These are phyloP conservation scores for Sanghuangporus sanghuang DNA, from an alignment of 1,284 basidiomycete genomes.

Conservation along the genomic window DNA sequence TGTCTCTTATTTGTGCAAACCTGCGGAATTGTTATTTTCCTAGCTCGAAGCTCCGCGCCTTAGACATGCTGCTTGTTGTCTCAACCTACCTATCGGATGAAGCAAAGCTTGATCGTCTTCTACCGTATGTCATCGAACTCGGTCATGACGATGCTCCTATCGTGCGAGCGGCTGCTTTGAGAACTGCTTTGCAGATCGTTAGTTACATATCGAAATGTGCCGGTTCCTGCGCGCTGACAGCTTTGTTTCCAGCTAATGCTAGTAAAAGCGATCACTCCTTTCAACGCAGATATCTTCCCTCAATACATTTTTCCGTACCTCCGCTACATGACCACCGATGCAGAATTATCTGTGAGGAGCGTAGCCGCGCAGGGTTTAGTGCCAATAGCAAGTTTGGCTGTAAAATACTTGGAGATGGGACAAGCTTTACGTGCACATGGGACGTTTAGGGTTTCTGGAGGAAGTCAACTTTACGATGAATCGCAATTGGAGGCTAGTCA, in stretches of 20 bases:
- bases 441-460: slow-evolving; percentile 57
- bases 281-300: slow-evolving; percentile 84
- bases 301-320: slow-evolving; percentile 96
- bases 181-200: slow-evolving; percentile 83
- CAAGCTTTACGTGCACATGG: slow-evolving; percentile 86
- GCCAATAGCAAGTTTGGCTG: slow-evolving; percentile 78
- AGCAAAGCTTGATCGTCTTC: slow-evolving; percentile 89
- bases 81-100: slow-evolving; percentile 87
- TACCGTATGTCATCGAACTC: slow-evolving; percentile 89
- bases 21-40: slow-evolving; percentile 86
- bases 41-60: slow-evolving; percentile 78
- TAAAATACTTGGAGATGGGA: slow-evolving; percentile 86
- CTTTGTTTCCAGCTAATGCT: slow-evolving; percentile 60
- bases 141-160: slow-evolving; percentile 80
- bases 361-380: slow-evolving; percentile 88
- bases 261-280: slow-evolving; percentile 84
- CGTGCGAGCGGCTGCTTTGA: slow-evolving; percentile 76
- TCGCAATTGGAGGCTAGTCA: slow-evolving; percentile 63
- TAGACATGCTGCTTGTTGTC: slow-evolving; percentile 87
- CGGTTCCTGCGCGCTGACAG: slow-evolving; percentile 8
- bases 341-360: slow-evolving; percentile 84
- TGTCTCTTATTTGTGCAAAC: slow-evolving; percentile 86
- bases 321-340: slow-evolving; percentile 75
- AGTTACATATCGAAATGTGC: slow-evolving; percentile 27
- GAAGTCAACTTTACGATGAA: slow-evolving; percentile 70